A percentile compares a stretch with the other conserved stretches of the same genome.
phyloP scores from a whole-genome alignment of 306 rosid species.

The Trifolium pratense region DNA sequence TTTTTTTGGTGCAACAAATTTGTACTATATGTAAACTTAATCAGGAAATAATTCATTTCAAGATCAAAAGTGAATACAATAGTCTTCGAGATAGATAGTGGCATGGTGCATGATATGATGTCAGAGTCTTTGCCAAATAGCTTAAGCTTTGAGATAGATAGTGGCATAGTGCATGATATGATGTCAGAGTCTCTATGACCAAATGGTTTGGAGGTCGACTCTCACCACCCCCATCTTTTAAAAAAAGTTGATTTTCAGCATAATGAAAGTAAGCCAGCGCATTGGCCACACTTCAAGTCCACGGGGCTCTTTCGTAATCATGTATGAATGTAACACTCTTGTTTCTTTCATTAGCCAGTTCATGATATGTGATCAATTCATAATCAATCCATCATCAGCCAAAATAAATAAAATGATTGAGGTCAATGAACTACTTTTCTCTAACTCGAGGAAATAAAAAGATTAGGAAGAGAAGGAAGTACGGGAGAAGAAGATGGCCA shows the following conservation, averaged over 20 bases:
- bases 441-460: not conserved
- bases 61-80: constrained; percentile 5
- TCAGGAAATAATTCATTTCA: constrained; percentile 30
- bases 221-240: not conserved
- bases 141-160: not conserved
- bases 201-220: not conserved
- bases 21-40: constrained; percentile 33
- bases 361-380: too few species aligned
- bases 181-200: not conserved
- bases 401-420: too few species aligned
- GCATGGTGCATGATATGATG: constrained; percentile 1
- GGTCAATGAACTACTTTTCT: not conserved
- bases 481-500: constrained; percentile 12
- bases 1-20: constrained; percentile 31
- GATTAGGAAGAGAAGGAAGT: constrained; percentile 4
- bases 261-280: too few species aligned
- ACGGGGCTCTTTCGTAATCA: too few species aligned
- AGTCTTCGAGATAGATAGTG: not conserved
- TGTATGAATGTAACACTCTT: too few species aligned
- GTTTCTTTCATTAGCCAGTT: too few species aligned
- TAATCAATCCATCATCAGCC: too few species aligned
- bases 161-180: constrained; percentile 6
- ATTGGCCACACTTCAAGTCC: too few species aligned
- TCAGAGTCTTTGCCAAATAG: not conserved
- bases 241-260: too few species aligned